These are phyloP conservation scores for Candida yuanshanica DNA, from an alignment of 805 yeast species.

Conservation along the genomic window DNA sequence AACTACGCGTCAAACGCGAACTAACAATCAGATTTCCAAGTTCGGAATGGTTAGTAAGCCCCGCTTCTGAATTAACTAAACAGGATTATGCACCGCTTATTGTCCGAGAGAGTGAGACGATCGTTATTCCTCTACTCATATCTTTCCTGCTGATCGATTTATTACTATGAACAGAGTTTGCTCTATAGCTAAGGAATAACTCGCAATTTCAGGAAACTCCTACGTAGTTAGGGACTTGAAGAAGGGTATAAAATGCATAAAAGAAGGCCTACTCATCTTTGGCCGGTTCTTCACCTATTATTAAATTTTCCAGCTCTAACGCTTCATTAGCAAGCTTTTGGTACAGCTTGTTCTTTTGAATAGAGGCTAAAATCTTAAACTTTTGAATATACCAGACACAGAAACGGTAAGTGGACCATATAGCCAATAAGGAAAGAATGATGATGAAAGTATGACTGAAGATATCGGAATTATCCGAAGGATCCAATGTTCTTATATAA, in stretches of 20 bases:
- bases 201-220: too few relatives aligned
- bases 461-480: conserved; percentile 14
- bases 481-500: conserved; percentile 28
- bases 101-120: too few relatives aligned
- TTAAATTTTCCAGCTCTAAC: conserved; percentile 18
- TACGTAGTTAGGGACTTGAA: too few relatives aligned
- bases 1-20: neutral
- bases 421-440: conserved; percentile 9
- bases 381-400: conserved; percentile 17
- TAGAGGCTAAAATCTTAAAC: conserved; percentile 14
- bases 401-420: conserved; percentile 18
- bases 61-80: too few relatives aligned
- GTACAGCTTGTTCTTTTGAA: conserved; percentile 17
- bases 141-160: too few relatives aligned
- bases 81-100: too few relatives aligned
- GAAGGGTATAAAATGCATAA: too few relatives aligned
- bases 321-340: conserved; percentile 19
- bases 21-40: too few relatives aligned
- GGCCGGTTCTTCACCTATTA: conserved; percentile 5
- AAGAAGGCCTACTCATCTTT: neutral
- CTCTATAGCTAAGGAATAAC: too few relatives aligned
- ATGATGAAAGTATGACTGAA: conserved; percentile 15
- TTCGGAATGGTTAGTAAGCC: too few relatives aligned
- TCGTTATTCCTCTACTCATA: too few relatives aligned
- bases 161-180: too few relatives aligned